Percentiles rank a stretch among this genome's conserved stretches.
phyloP scores from a whole-genome alignment of 2,329 filamentous ascomycete genomes.

The Fusarium phyllophilum region DNA sequence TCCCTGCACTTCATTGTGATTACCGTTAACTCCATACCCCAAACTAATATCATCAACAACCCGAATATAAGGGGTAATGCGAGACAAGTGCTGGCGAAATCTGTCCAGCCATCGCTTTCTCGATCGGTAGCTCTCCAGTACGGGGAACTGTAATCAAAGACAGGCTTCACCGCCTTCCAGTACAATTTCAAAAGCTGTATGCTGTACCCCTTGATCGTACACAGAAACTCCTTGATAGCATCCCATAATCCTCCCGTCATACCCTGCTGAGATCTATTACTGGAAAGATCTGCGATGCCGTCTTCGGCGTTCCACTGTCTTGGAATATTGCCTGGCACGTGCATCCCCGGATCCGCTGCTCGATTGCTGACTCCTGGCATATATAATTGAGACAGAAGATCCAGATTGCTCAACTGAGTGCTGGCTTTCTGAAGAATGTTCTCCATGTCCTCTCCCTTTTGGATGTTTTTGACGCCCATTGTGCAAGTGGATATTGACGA shows the following conservation, averaged over 20 bases:
- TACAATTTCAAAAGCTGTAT: conserved; percentile 45
- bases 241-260: conserved; percentile 16
- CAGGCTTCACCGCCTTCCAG: conserved; percentile 51
- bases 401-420: not conserved
- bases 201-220: conserved; percentile 2
- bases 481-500: conserved; percentile 45
- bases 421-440: not conserved
- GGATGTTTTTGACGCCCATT: not conserved
- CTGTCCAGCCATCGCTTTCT: conserved; percentile 37
- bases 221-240: conserved; percentile 15
- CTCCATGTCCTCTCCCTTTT: not conserved
- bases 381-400: not conserved
- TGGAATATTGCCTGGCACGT: conserved; percentile 46
- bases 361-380: not conserved
- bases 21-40: conserved; percentile 42
- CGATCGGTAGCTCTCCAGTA: conserved; percentile 46
- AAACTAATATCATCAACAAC: conserved; percentile 37
- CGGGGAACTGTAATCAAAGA: conserved; percentile 52
- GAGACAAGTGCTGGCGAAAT: conserved; percentile 41
- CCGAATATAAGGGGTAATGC: conserved; percentile 44
- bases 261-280: not conserved
- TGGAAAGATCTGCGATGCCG: conserved; percentile 47
- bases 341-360: conserved; percentile 17
- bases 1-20: conserved; percentile 29
- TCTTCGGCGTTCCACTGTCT: conserved; percentile 39